Evolutionary conservation across 768 basidiomycete genomes (phyloP), one percentile per base, ranked within the genome.

Genomic region (Pleurotus djamor): DNA sequence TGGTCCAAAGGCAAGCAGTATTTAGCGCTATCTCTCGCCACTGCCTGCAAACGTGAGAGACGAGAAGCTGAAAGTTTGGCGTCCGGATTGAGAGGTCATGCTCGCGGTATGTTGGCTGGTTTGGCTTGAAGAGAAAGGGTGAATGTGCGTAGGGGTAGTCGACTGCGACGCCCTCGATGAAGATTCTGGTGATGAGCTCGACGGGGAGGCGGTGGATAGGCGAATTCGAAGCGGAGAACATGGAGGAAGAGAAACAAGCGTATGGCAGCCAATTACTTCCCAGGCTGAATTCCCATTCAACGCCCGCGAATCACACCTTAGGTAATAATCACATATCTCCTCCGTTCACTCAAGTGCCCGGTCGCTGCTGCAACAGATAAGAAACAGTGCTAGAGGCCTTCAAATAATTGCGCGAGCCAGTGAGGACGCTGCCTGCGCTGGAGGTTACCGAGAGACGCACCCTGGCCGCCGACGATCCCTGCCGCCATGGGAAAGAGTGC

Each of bases 401-500:
- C 21, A 28, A 47, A 12, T 17, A 17, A 17, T 7, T n/a, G 16
- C 9, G 10, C 7, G 13, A 47, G 45, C 45, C 45, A 47, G 17
- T 47, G 13, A 47, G 45, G 45, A 47, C 45, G 14, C 45, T 47
- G 45, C 45, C 45, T 17, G n/a, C 41, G n/a, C 21, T 28, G 21
- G 21, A 28, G 21, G 21, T 28, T 28, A 28, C 21, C 21, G 21
- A 28, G 21, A 3, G 21, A 28, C 21, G 21, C 38, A 41, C 38
- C 38, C 4, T 41, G 38, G n/a, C 38, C 9, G 38, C n/a, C 4
- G n/a, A 9, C n/a, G 10, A 41, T n/a, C 10, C 38, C 38, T 10
- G 38, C n/a, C 9, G 4, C n/a, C n/a, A 88, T 88, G 86, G 87
- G 87, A 14, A 84, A 80, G 64, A 87, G 84, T 61, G 86, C 87